Evolutionary conservation across 2,329 filamentous ascomycete species (phyloP).

Genomic region (Pseudogymnoascus sp.): DNA sequence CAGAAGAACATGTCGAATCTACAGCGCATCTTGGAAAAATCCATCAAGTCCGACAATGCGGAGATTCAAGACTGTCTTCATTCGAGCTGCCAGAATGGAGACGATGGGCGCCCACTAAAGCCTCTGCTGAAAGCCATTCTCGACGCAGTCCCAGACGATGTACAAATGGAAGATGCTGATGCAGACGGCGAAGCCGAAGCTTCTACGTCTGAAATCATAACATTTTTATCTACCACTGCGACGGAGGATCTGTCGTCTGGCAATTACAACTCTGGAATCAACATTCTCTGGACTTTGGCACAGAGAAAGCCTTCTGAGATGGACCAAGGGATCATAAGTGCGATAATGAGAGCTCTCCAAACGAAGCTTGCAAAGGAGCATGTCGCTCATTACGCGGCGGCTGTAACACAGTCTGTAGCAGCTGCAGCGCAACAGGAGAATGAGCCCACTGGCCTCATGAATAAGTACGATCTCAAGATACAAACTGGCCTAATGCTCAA

Average conservation of each 20-base stretch:
- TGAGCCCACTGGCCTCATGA: constrained; percentile 49
- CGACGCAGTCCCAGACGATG: constrained; percentile 76
- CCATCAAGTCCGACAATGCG: constrained; percentile 76
- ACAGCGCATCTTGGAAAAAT: constrained; percentile 84
- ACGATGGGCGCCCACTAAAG: constrained; percentile 62
- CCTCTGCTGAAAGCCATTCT: constrained; percentile 76
- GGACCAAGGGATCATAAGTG: constrained; percentile 70
- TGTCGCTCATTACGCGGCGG: constrained; percentile 63
- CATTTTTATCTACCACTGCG: constrained; percentile 74
- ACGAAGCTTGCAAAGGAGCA: constrained; percentile 89
- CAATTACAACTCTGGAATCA: constrained; percentile 82
- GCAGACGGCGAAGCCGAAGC: constrained; percentile 77
- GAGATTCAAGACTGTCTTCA: constrained; percentile 93
- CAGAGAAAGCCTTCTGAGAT: constrained; percentile 78
- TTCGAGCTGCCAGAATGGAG: constrained; percentile 55
- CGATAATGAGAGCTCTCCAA: constrained; percentile 89
- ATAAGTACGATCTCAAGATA: constrained; percentile 74
- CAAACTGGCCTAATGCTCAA: constrained; percentile 89
- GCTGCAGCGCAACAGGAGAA: constrained; percentile 37
- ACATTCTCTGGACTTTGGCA: constrained; percentile 86
- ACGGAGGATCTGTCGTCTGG: constrained; percentile 76
- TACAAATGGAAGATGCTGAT: constrained; percentile 65
- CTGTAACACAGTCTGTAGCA: constrained; percentile 40
- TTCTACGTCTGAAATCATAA: constrained; percentile 78
- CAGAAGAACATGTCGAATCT: constrained; percentile 66